Base-by-base conservation (phyloP, 1,139 yeast genomes). In the Scheffersomyces titani region DNA sequence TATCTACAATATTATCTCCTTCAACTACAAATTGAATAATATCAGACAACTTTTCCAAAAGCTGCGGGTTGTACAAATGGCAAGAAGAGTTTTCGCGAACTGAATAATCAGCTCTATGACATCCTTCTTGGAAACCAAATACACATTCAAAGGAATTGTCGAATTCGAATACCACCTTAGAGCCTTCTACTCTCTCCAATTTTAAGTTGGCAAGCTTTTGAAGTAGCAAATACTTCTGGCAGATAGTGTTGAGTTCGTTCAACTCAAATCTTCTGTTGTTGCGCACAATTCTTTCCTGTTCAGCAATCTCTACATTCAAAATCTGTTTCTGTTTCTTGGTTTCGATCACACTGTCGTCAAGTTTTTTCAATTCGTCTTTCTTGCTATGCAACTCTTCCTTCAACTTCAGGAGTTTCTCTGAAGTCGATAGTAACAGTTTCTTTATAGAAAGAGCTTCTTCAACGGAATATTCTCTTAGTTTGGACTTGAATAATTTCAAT, bases 191-290 rank as follows among this genome's bases (percentile, higher is more conserved):
- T 18, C 57, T 59, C 1, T 63, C 51, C 54, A 61, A 66, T 18
- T 63, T 55, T 30, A 75, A 61, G 0, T 65, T 61, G 1, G 77
- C 61, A 4, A 71, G 52, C 24, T 60, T 52, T 56, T 71, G 75
- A 24, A 75, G 59, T 3, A 70, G 48, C 47, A 67, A 66, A 58
- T 67, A 69, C 54, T 70, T 71, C 22, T 65, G 56, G 24, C 61
- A 63, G 44, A 75, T 61, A 16, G 64, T 49, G 24, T 65, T 65
- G 36, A 73, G 67, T 52, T 75, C 79, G 36, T 67, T 61, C 0
- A 56, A 48, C 45, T 68, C 70, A 55, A 71, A 75, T 45, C 61
- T 69, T 53, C 66, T 70, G 50, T 65, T 69, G 19, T 61, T 65
- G 40, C 63, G 65, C 19, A 71, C 55, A 5, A 57, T 56, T 6